Base-by-base conservation (phyloP, 768 basidiomycete genomes). In the Mrakia gelida region DNA sequence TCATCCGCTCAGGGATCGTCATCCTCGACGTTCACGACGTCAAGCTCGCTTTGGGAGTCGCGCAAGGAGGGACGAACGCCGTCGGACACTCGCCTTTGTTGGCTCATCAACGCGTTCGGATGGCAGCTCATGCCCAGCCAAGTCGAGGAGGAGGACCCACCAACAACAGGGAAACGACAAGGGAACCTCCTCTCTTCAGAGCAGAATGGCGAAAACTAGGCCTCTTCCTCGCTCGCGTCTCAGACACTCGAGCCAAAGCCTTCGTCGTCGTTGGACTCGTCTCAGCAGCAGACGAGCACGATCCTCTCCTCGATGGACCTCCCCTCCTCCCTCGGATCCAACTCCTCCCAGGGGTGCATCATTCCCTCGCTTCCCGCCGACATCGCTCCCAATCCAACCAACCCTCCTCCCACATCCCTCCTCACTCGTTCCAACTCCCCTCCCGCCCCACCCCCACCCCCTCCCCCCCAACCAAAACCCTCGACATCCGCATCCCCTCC, bases 401-500 rank as follows among this genome's bases (percentile, higher is more conserved):
- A 1, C 7, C 49, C 15, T 15, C 8, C 49, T 5, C 72, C 4
- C n/a, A 70, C 13, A 61, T 18, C 18, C 61, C 38, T 45, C 41
- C 43, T 15, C 28, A 16, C 63, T 13, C 73, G 5, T 63, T 75
- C 52, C 61, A 52, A 43, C 30, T 54, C 41, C 28, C 61, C 26
- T 1, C 28, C 28, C 28, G 28, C 5, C 5, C 16, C 45, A 21
- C 43, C 2, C 15, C 28, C 0, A 8, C 70, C 2, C 15, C 34
- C 21, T 30, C 52, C 2, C 3, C 10, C 30, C 26, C 52, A 34
- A 38, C 52, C 34, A 59, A 79, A 80, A 81, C 81, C 71, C 72
- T 83, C 56, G 81, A 81, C 9, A 78, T 86, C 15, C 82, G 86
- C 61, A 83, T 95, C 21, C 93, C 94, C 21, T 90, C 90, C 6